Evolutionary conservation across 2,329 filamentous ascomycete species (phyloP).

Genomic region (Aureobasidium lini): DNA sequence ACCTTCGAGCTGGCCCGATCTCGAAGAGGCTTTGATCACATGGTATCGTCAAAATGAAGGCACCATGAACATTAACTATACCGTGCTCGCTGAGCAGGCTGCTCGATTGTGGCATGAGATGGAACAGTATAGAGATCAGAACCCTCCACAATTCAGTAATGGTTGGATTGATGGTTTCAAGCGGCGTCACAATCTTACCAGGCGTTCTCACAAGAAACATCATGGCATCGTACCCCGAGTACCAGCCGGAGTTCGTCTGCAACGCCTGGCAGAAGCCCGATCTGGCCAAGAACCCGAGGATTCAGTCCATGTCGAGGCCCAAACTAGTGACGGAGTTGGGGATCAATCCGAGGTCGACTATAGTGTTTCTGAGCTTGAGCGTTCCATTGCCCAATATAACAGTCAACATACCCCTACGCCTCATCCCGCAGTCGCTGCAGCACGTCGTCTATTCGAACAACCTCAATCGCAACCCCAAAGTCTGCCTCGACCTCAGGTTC

Average conservation of each 20-base stretch:
- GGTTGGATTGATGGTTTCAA: conserved; percentile 14
- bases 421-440: too few relatives aligned
- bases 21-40: background rate
- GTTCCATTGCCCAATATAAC: too few relatives aligned
- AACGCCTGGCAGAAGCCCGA: too few relatives aligned
- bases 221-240: background rate
- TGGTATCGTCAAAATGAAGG: background rate
- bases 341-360: too few relatives aligned
- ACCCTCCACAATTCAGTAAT: conserved; percentile 11
- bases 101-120: background rate
- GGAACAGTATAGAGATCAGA: background rate
- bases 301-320: too few relatives aligned
- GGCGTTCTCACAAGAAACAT: background rate
- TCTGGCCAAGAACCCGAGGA: too few relatives aligned
- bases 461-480: too few relatives aligned
- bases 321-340: too few relatives aligned
- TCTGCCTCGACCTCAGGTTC: background rate
- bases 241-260: background rate
- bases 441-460: background rate
- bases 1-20: background rate
- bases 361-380: too few relatives aligned
- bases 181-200: background rate
- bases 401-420: too few relatives aligned
- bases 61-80: background rate
- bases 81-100: background rate